Percentiles rank a stretch among this genome's conserved stretches.
These are phyloP conservation scores for Mixia osmundae DNA, from an alignment of 1,284 basidiomycete species.

Conservation along the genomic window DNA sequence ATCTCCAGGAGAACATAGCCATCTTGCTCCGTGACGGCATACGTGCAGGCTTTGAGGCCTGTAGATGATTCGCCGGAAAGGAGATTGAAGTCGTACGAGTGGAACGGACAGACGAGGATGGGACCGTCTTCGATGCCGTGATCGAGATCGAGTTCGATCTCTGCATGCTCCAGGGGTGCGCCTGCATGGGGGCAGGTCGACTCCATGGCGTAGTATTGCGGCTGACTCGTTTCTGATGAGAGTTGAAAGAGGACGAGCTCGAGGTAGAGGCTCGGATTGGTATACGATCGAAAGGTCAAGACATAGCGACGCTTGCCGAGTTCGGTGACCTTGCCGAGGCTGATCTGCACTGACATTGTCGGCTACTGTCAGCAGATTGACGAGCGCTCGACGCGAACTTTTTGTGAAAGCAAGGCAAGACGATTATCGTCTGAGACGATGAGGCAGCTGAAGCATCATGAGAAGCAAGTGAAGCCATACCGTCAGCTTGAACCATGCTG, in stretches of 20 bases:
- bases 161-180: conserved; percentile 6
- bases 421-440: conserved; percentile 26
- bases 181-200: conserved; percentile 9
- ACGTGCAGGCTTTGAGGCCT: conserved; percentile 55
- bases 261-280: too few relatives aligned
- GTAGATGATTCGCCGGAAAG: conserved; percentile 47
- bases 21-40: conserved; percentile 33
- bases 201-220: conserved; percentile 6
- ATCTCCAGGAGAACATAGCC: conserved; percentile 15
- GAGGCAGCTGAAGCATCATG: conserved; percentile 79
- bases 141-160: conserved; percentile 5
- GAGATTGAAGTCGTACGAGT: conserved; percentile 47
- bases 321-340: too few relatives aligned
- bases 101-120: conserved; percentile 53
- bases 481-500: not conserved
- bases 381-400: too few relatives aligned
- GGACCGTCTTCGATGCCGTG: conserved; percentile 12
- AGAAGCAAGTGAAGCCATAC: conserved; percentile 34
- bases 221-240: conserved; percentile 1
- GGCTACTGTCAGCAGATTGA: too few relatives aligned
- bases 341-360: too few relatives aligned
- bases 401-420: not conserved
- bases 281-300: too few relatives aligned
- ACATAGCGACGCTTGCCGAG: too few relatives aligned
- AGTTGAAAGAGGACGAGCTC: conserved; percentile 8